Conservation (phyloP, 345 rosid species). For the Citrus medica region DNA sequence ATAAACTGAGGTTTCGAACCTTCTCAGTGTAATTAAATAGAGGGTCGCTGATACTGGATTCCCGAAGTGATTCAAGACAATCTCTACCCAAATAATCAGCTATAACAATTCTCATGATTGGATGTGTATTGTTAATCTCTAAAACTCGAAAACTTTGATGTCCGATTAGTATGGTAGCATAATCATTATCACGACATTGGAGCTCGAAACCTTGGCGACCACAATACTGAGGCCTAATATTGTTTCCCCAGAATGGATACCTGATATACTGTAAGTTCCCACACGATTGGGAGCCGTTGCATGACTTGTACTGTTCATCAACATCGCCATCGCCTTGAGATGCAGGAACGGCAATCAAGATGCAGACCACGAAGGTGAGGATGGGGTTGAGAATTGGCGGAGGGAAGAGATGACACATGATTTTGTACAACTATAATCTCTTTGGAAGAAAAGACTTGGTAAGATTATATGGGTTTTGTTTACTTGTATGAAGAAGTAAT, state of each 20-base stretch:
- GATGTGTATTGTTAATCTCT: background rate
- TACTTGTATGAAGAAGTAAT: no score
- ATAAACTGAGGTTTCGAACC: constrained; percentile 23
- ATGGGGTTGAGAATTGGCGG: background rate
- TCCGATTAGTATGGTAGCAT: background rate
- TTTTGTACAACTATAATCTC: background rate
- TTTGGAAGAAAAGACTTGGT: background rate
- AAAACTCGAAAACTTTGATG: background rate
- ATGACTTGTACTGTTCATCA: background rate
- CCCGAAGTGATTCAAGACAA: constrained; percentile 12
- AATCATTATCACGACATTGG: background rate
- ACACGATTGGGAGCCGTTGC: background rate
- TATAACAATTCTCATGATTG: constrained; percentile 20
- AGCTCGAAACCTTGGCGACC: constrained; percentile 24
- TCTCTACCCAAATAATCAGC: background rate
- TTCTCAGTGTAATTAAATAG: background rate
- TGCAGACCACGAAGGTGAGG: background rate
- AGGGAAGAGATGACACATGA: background rate
- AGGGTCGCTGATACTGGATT: background rate
- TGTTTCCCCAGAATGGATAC: constrained; percentile 53
- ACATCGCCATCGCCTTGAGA: background rate
- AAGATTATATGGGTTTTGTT: no score
- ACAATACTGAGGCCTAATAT: no score
- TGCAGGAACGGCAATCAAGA: background rate
- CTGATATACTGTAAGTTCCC: background rate